A percentile compares a stretch with the other conserved stretches of the same genome.
phyloP scores from a whole-genome alignment of 164 flowering plant genomes.

The Tinospora cordifolia region DNA sequence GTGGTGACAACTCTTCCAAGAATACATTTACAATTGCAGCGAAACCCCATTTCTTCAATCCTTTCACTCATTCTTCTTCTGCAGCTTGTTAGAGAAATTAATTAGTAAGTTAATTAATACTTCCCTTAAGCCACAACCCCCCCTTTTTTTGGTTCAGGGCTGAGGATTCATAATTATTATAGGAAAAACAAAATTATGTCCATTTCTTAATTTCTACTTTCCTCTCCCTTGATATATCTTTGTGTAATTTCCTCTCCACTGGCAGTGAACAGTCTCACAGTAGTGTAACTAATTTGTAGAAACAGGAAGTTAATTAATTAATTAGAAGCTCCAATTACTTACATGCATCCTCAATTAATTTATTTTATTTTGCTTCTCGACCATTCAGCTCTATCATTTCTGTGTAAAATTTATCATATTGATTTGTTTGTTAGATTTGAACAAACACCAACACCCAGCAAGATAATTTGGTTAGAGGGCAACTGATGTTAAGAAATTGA shows the following conservation, averaged over 20 bases:
- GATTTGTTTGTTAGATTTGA: too few species aligned
- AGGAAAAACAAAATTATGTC: too few species aligned
- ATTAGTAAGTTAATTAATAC: background rate
- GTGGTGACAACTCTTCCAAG: conserved; percentile 24
- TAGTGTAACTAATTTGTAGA: conserved; percentile 10
- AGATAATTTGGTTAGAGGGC: too few species aligned
- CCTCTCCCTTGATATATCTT: background rate
- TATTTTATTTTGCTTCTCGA: background rate
- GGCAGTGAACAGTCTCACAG: background rate
- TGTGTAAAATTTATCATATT: too few species aligned
- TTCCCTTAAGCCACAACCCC: background rate
- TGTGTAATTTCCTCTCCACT: background rate
- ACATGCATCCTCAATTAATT: background rate
- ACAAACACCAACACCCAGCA: too few species aligned
- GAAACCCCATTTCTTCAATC: conserved; percentile 49
- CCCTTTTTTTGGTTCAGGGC: conserved; percentile 8
- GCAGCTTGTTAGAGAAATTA: conserved; percentile 39
- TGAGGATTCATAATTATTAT: background rate
- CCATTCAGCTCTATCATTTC: too few species aligned
- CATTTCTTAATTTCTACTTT: background rate
- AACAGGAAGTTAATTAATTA: conserved; percentile 8
- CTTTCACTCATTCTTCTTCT: conserved; percentile 58
- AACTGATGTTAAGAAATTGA: too few species aligned
- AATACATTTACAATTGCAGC: conserved; percentile 31
- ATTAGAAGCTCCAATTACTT: too few species aligned